A percentile compares a stretch with the other conserved stretches of the same genome.
phyloP scores from a whole-genome alignment of 2,329 filamentous ascomycete genomes.

The Calcarisporium arbuscula region DNA sequence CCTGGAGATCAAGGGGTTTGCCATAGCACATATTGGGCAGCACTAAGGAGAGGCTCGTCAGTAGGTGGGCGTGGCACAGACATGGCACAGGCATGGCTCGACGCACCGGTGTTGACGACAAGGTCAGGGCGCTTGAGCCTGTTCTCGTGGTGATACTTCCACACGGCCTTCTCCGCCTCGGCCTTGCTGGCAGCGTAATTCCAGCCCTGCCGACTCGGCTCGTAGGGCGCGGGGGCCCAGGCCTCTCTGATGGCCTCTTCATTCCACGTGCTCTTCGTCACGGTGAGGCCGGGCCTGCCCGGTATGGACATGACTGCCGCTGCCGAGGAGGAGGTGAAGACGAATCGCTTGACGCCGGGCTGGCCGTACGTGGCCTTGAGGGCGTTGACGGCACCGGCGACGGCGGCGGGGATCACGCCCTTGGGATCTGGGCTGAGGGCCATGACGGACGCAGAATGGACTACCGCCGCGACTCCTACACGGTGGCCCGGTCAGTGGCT shows the following conservation, averaged over 20 bases:
- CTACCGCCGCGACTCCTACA: too few species aligned
- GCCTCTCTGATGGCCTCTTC: conserved; percentile 24
- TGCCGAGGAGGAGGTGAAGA: conserved; percentile 30
- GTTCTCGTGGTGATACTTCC: conserved; percentile 26
- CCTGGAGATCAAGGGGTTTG: conserved; percentile 8
- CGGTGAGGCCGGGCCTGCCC: conserved; percentile 12
- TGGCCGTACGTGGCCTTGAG: conserved; percentile 28
- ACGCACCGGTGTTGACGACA: conserved; percentile 20
- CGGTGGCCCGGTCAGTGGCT: too few species aligned
- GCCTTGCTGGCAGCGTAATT: conserved; percentile 33
- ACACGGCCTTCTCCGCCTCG: conserved; percentile 26
- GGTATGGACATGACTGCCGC: conserved; percentile 14
- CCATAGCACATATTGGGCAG: conserved; percentile 22
- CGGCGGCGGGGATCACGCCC: conserved; percentile 27
- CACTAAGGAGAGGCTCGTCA: too few species aligned
- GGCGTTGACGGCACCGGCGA: conserved; percentile 20
- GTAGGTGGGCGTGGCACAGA: too few species aligned
- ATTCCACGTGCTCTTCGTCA: conserved; percentile 24
- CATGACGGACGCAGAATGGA: conserved; percentile 30
- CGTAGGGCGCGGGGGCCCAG: conserved; percentile 28
- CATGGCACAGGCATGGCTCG: too few species aligned
- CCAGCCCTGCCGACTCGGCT: conserved; percentile 12
- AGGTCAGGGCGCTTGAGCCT: conserved; percentile 21
- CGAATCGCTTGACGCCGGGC: conserved; percentile 30
- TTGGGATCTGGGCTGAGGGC: conserved; percentile 28